Percentiles rank a stretch among this genome's conserved stretches.
These are phyloP conservation scores for Posidonia australis DNA, from an alignment of 106 monocot genomes.

Conservation along the genomic window DNA sequence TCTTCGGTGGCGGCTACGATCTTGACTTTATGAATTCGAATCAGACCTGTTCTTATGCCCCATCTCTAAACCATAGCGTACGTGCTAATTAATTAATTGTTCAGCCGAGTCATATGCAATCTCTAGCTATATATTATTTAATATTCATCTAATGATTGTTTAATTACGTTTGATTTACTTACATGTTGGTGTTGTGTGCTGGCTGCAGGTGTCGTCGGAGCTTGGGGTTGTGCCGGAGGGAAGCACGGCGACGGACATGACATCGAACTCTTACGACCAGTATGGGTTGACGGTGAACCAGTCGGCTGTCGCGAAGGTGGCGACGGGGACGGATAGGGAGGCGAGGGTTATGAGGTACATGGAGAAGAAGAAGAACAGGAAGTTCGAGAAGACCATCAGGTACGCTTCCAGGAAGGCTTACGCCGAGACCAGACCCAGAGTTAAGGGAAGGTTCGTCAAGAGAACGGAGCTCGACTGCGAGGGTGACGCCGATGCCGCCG, in stretches of 20 bases:
- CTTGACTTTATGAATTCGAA: no score
- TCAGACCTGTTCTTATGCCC: no score
- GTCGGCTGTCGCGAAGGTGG: background rate
- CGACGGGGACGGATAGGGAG: slow-evolving; percentile 8
- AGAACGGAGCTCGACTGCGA: background rate
- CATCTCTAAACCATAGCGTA: no score
- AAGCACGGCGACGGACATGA: slow-evolving; percentile 2
- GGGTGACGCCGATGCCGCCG: background rate
- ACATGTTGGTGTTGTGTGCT: background rate
- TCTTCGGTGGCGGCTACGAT: slow-evolving; percentile 9
- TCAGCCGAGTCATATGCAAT: no score
- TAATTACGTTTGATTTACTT: background rate
- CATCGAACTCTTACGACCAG: slow-evolving; percentile 6
- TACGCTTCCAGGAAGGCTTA: slow-evolving; percentile 25
- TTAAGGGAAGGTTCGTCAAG: slow-evolving; percentile 23
- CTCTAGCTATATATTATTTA: background rate
- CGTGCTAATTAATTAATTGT: no score
- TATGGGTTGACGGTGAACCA: background rate
- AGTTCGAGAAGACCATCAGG: slow-evolving; percentile 21
- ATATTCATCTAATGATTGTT: slow-evolving; percentile 14
- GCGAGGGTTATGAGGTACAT: slow-evolving; percentile 18
- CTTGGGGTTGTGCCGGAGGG: slow-evolving; percentile 15
- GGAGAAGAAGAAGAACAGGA: slow-evolving; percentile 23
- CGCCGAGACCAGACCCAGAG: slow-evolving; percentile 19
- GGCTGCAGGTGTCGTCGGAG: slow-evolving; percentile 13